Conservation (phyloP, 768 basidiomycete genomes). For the Amanita molliuscula region DNA sequence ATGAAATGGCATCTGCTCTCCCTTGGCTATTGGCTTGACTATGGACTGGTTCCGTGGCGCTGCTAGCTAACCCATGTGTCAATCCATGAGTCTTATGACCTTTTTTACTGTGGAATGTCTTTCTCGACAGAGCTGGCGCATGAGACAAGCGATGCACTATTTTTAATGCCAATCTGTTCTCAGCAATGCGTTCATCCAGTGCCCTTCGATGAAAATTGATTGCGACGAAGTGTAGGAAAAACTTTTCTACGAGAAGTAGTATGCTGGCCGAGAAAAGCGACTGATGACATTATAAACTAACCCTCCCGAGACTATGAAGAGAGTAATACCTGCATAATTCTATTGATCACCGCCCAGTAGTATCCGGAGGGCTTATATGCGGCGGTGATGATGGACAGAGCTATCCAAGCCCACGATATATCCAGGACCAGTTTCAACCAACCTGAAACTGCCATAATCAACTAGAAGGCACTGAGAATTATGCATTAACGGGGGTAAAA, state of each 20-base stretch:
- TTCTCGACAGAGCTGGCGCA: slow-evolving; percentile 39
- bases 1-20: background rate
- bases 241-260: slow-evolving; percentile 33
- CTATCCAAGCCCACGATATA: slow-evolving; percentile 65
- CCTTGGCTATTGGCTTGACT: background rate
- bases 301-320: background rate
- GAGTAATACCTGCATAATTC: slow-evolving; percentile 49
- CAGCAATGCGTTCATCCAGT: slow-evolving; percentile 59
- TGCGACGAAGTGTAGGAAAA: slow-evolving; percentile 66
- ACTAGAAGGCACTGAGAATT: slow-evolving; percentile 21
- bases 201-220: slow-evolving; percentile 76
- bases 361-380: slow-evolving; percentile 48
- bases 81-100: slow-evolving; percentile 28
- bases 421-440: slow-evolving; percentile 68
- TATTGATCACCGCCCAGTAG: slow-evolving; percentile 63
- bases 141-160: slow-evolving; percentile 66
- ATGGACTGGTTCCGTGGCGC: background rate
- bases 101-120: slow-evolving; percentile 29
- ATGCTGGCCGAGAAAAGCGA: slow-evolving; percentile 34
- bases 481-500: background rate
- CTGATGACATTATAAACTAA: slow-evolving; percentile 14
- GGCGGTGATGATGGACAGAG: slow-evolving; percentile 50
- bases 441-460: slow-evolving; percentile 54
- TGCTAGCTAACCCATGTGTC: slow-evolving; percentile 18
- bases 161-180: slow-evolving; percentile 60